These are phyloP conservation scores for Lunularia cruciata DNA, from an alignment of 225 moss, liverwort and hornwort genomes.

Conservation along the genomic window DNA sequence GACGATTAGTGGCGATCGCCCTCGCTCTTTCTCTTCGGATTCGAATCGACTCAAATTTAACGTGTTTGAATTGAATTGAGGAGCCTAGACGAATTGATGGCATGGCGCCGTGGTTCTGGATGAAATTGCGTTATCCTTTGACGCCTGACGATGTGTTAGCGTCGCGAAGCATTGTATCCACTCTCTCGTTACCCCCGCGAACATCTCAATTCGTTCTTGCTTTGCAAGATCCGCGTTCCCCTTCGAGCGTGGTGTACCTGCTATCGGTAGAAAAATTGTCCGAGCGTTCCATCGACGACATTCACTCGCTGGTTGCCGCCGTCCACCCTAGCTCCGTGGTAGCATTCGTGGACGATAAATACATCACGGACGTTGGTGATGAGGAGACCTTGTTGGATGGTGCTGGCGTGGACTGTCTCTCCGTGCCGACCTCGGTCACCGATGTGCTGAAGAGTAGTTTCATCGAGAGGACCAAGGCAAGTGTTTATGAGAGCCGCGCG, in stretches of 20 bases:
- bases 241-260: conserved; percentile 33
- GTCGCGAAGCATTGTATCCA: conserved; percentile 27
- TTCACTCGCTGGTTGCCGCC: conserved; percentile 40
- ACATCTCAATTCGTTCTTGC: conserved; percentile 52
- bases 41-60: too few species aligned
- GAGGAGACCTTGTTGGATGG: conserved; percentile 34
- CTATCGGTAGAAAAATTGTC: conserved; percentile 47
- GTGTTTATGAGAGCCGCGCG: conserved; percentile 48
- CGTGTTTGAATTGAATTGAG: too few species aligned
- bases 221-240: conserved; percentile 18
- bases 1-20: too few species aligned
- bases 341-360: conserved; percentile 37
- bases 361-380: conserved; percentile 22
- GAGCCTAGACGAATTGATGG: conserved; percentile 9
- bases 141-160: conserved; percentile 35
- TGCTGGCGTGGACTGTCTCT: conserved; percentile 1
- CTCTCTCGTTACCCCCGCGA: conserved; percentile 22
- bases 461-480: conserved; percentile 22
- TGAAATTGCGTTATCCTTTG: conserved; percentile 39
- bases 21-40: too few species aligned
- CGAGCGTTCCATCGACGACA: conserved; percentile 40
- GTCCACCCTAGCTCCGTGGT: conserved; percentile 45
- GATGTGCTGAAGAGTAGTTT: conserved; percentile 36
- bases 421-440: conserved; percentile 34
- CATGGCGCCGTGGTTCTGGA: conserved; percentile 48